These are phyloP conservation scores for Plasmodium gallinaceum DNA, from an alignment of 169 alveolate species.

Conservation along the genomic window DNA sequence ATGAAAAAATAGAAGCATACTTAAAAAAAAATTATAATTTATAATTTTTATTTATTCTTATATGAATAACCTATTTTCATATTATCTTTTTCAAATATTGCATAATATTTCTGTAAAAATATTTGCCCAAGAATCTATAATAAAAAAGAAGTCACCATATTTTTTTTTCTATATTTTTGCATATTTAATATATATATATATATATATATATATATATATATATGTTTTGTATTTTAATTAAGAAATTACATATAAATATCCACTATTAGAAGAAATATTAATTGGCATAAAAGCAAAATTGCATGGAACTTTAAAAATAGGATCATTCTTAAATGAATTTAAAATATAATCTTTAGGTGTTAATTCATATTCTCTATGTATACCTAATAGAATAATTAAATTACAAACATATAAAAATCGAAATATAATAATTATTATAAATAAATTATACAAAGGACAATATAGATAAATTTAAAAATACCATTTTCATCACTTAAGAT, in stretches of 20 bases:
- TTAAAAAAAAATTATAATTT: background rate
- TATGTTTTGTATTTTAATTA: background rate
- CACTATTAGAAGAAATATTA: conserved; percentile 63
- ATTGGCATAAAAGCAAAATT: conserved; percentile 77
- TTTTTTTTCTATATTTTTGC: background rate
- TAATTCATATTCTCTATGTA: conserved; percentile 59
- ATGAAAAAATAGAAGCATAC: background rate
- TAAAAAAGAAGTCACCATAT: background rate
- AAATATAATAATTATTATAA: conserved; percentile 11
- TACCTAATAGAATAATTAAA: conserved; percentile 15
- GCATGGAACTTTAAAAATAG: conserved; percentile 70
- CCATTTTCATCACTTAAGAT: conserved; percentile 52
- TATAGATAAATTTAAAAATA: background rate
- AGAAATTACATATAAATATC: conserved; percentile 66
- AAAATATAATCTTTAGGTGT: conserved; percentile 72
- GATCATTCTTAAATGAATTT: conserved; percentile 56
- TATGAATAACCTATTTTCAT: conserved; percentile 54
- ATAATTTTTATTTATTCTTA: background rate
- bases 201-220: no score
- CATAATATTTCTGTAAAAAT: conserved; percentile 75
- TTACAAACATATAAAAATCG: background rate
- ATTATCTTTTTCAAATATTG: conserved; percentile 76
- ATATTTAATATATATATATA: background rate
- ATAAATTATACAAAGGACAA: background rate
- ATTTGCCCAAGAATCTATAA: conserved; percentile 74